These are phyloP conservation scores for Nigrospora sphaerica DNA, from an alignment of 2,329 filamentous ascomycete genomes.

Conservation along the genomic window DNA sequence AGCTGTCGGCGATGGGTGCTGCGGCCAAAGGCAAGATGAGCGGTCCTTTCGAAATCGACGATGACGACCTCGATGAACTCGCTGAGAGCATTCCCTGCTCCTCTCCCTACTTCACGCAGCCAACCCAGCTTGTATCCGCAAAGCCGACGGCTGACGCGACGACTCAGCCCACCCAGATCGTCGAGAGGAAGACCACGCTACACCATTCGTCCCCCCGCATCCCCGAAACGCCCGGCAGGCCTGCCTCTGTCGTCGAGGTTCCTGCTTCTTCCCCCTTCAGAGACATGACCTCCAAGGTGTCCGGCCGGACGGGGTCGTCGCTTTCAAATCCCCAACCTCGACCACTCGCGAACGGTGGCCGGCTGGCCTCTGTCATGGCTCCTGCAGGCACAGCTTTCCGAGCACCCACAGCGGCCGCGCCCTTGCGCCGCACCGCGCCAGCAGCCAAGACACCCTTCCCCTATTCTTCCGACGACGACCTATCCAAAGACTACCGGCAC, in stretches of 20 bases:
- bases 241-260: slow-evolving; percentile 59
- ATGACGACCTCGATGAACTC: slow-evolving; percentile 38
- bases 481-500: slow-evolving; percentile 22
- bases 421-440: slow-evolving; percentile 17
- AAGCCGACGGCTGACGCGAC: slow-evolving; percentile 1
- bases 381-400: slow-evolving; percentile 69
- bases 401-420: slow-evolving; percentile 27
- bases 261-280: slow-evolving; percentile 79
- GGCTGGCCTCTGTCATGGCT: slow-evolving; percentile 59
- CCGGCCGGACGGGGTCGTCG: neutral
- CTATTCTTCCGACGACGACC: slow-evolving; percentile 23
- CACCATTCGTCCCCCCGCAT: slow-evolving; percentile 23
- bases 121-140: slow-evolving; percentile 23
- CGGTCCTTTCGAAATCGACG: slow-evolving; percentile 21
- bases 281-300: slow-evolving; percentile 19
- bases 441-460: slow-evolving; percentile 21
- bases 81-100: slow-evolving; percentile 27
- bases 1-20: slow-evolving; percentile 6
- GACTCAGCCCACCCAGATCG: slow-evolving; percentile 56
- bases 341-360: slow-evolving; percentile 15
- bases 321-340: neutral
- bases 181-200: slow-evolving; percentile 29
- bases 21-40: slow-evolving; percentile 4
- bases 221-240: slow-evolving; percentile 37
- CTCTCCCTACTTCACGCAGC: slow-evolving; percentile 41